Percentiles rank a stretch among this genome's conserved stretches.
These are phyloP conservation scores for Citrus cavaleriei DNA, from an alignment of 345 rosid species.

Conservation along the genomic window DNA sequence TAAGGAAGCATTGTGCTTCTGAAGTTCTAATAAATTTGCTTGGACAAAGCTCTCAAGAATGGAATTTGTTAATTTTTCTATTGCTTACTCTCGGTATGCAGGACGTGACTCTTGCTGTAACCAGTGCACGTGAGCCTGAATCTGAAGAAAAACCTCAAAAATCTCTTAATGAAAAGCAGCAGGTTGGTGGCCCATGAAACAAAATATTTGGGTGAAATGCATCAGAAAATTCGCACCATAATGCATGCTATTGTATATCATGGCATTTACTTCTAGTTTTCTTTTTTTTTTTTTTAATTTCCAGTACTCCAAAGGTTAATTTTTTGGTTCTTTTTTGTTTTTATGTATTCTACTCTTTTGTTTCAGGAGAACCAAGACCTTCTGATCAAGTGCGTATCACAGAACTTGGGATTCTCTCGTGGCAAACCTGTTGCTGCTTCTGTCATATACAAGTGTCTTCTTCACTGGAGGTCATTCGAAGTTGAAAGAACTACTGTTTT, in stretches of 20 bases:
- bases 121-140: slow-evolving; percentile 77
- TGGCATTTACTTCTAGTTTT: background rate
- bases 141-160: slow-evolving; percentile 98
- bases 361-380: slow-evolving; percentile 91
- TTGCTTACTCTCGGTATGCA: slow-evolving; percentile 27
- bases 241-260: slow-evolving; percentile 1
- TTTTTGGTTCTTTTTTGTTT: slow-evolving; percentile 3
- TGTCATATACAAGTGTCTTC: slow-evolving; percentile 87
- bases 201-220: background rate
- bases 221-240: background rate
- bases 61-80: slow-evolving; percentile 9
- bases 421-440: slow-evolving; percentile 96
- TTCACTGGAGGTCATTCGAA: slow-evolving; percentile 99
- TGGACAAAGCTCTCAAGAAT: background rate
- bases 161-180: slow-evolving; percentile 93
- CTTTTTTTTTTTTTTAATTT: background rate
- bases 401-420: slow-evolving; percentile 88
- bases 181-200: slow-evolving; percentile 40
- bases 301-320: background rate
- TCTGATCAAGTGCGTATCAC: slow-evolving; percentile 81
- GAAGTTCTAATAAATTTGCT: background rate
- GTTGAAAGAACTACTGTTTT: slow-evolving; percentile 90
- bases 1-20: slow-evolving; percentile 29
- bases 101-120: slow-evolving; percentile 57
- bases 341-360: slow-evolving; percentile 12